Percentiles rank a stretch among this genome's conserved stretches.
Conservation (phyloP, 768 basidiomycete species). For the Boletus subcaerulescens region DNA sequence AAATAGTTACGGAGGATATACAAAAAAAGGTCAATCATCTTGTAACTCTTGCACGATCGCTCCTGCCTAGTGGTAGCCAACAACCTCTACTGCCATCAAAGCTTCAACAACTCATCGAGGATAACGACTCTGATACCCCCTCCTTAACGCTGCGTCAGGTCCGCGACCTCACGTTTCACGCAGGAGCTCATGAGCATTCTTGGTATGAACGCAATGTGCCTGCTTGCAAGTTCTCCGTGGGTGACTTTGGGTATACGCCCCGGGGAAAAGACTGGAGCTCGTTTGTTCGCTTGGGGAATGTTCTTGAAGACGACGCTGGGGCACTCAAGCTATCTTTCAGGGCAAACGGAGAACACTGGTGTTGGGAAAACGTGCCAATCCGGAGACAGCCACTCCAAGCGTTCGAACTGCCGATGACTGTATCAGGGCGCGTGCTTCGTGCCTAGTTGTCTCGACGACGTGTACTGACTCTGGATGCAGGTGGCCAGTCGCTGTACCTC, state of each 20-base stretch:
- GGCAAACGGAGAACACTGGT: constrained; percentile 35
- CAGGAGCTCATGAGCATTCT: constrained; percentile 35
- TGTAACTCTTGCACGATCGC: constrained; percentile 35
- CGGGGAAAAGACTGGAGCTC: constrained; percentile 33
- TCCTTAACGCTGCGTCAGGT: constrained; percentile 36
- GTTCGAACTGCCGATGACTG: constrained; percentile 31
- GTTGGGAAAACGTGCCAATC: constrained; percentile 35
- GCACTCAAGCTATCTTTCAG: constrained; percentile 20
- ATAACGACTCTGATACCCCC: constrained; percentile 27
- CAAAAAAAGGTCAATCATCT: constrained; percentile 42
- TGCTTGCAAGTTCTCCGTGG: constrained; percentile 39
- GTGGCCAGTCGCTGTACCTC: constrained; percentile 44
- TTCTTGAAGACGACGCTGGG: constrained; percentile 31
- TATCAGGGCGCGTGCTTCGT: constrained; percentile 30
- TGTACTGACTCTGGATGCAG: constrained; percentile 22
- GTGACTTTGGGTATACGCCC: constrained; percentile 46
- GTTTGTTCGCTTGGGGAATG: constrained; percentile 40
- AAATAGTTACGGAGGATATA: constrained; percentile 32
- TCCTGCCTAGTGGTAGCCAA: constrained; percentile 38
- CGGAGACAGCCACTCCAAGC: constrained; percentile 32
- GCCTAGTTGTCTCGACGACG: background rate
- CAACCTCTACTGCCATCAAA: constrained; percentile 30
- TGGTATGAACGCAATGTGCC: constrained; percentile 43
- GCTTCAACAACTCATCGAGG: constrained; percentile 35
- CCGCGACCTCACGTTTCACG: constrained; percentile 36